These are phyloP conservation scores for Saturnispora quitensis DNA, from an alignment of 805 yeast species.

Conservation along the genomic window DNA sequence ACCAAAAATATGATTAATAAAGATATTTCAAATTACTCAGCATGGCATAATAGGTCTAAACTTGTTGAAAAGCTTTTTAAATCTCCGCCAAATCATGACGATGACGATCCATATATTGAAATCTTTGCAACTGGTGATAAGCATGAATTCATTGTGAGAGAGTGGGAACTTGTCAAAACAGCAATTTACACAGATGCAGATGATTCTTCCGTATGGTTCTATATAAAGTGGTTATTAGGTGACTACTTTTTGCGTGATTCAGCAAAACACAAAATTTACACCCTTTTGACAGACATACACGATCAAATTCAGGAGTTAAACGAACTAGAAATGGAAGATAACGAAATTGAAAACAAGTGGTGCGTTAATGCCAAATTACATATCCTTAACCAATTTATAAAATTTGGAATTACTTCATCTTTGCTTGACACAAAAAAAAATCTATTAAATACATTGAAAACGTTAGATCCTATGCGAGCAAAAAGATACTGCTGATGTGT, in stretches of 20 bases:
- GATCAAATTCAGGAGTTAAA: conserved; percentile 49
- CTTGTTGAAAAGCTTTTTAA: conserved; percentile 47
- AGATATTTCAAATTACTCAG: conserved; percentile 88
- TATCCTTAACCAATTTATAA: conserved; percentile 32
- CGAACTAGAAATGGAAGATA: conserved; percentile 63
- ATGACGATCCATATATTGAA: conserved; percentile 6
- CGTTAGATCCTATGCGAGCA: conserved; percentile 56
- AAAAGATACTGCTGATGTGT: conserved; percentile 39
- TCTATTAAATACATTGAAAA: conserved; percentile 35
- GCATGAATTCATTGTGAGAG: conserved; percentile 36
- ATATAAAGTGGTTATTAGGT: conserved; percentile 68
- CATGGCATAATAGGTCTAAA: conserved; percentile 86
- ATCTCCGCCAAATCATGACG: conserved; percentile 5
- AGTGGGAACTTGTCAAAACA: conserved; percentile 59
- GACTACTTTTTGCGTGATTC: conserved; percentile 32
- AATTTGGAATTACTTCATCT: background rate
- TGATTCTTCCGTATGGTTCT: conserved; percentile 90
- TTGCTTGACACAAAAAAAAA: conserved; percentile 9
- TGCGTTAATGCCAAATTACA: conserved; percentile 54
- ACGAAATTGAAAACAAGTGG: conserved; percentile 58
- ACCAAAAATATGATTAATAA: conserved; percentile 71
- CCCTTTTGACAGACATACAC: conserved; percentile 38
- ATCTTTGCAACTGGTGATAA: conserved; percentile 15
- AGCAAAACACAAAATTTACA: conserved; percentile 23
- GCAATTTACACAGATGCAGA: conserved; percentile 91